Base-by-base conservation (phyloP, 2,329 filamentous ascomycete species). In the Cladorrhinum sp. region DNA sequence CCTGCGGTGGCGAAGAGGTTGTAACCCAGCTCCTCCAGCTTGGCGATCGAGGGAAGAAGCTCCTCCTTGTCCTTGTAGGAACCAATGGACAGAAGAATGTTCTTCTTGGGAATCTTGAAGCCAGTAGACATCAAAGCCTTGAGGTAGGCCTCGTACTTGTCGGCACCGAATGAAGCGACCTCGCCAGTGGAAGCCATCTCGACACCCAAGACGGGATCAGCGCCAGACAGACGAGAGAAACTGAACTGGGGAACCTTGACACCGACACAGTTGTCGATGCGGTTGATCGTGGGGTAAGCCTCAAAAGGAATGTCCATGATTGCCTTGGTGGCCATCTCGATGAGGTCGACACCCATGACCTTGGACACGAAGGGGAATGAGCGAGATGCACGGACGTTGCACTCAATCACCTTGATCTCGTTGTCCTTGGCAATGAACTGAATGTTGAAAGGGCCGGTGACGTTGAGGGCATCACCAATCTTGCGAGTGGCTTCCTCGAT, bases 371-470 rank as follows among this genome's bases (percentile, higher is more conserved):
- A 99, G 63, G 95, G 95, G 83, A 97, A 97, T 0, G 93, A 98
- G 66, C 95, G 86, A 50, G 95, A 97, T 16, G 95, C 95, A 65
- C 95, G 89, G 62, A 98, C 95, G 71, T 99, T 99, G 78, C 95
- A 98, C 79, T 99, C 95, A 66, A 99, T 99, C 67, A 99, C 95
- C 82, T 98, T 98, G 81, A 99, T 98, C 67, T 98, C 93, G 74
- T 98, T 98, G 75, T 98, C 93, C 80, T 98, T 98, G 70, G 95
- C 95, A 70, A 99, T 99, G 79, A 99, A 98, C 75, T 99, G 95
- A 65, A 99, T 99, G 78, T 99, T 99, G 84, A 90, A 97, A 22
- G 95, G 95, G 54, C 95, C 95, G 45, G 95, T 98, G 59, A 99
- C 89, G 73, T 98, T 97, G 61, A 98, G 84, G 16, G 95, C 93